Conservation (phyloP, 345 rosid genomes). For the Carallia brachiata region DNA sequence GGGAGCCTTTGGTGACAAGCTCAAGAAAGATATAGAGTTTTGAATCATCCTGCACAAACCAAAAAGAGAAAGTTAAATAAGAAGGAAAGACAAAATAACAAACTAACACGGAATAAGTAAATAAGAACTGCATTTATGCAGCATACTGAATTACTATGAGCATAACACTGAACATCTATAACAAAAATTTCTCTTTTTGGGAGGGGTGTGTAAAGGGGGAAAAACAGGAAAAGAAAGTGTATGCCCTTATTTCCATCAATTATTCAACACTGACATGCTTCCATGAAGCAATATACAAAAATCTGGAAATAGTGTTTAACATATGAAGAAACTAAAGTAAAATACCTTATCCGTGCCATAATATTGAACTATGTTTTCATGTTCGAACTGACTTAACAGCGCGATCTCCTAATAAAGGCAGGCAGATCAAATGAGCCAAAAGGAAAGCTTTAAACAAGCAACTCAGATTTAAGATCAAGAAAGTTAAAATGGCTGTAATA, state of each 20-base stretch:
- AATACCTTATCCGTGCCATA: conserved; percentile 64
- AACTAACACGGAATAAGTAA: neutral
- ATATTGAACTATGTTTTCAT: conserved; percentile 68
- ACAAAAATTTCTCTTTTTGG: too few relatives aligned
- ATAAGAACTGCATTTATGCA: neutral
- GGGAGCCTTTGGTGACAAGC: conserved; percentile 70
- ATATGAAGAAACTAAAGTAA: neutral
- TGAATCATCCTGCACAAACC: conserved; percentile 51
- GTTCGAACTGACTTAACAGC: conserved; percentile 63
- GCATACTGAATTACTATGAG: too few relatives aligned
- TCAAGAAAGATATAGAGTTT: conserved; percentile 76
- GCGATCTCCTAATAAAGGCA: conserved; percentile 51
- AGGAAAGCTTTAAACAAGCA: neutral
- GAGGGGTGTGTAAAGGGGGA: too few relatives aligned
- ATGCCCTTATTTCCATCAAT: too few relatives aligned
- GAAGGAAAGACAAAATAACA: neutral
- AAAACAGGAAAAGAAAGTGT: too few relatives aligned
- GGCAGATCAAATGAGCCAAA: neutral
- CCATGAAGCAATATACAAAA: neutral
- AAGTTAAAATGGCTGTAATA: neutral
- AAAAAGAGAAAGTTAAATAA: neutral
- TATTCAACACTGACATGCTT: too few relatives aligned
- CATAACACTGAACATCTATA: too few relatives aligned
- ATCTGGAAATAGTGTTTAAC: neutral
- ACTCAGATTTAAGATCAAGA: neutral